Evolutionary conservation across 2,329 filamentous ascomycete genomes (phyloP).

Genomic region (Aspergillus pseudoglaucus): DNA sequence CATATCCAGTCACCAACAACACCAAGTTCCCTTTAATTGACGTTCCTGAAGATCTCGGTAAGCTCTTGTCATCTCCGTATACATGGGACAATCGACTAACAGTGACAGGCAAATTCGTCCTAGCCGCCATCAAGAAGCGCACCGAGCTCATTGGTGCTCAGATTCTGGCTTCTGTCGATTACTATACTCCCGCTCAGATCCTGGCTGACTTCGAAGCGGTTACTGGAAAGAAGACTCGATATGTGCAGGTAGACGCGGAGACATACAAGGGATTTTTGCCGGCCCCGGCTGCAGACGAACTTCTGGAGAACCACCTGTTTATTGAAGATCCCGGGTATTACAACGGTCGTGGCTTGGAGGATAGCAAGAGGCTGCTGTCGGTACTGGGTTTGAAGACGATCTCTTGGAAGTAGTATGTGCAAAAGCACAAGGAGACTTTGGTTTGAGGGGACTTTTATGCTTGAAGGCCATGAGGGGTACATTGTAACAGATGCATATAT

Average conservation of each 20-base stretch:
- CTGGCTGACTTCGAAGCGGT: slow-evolving; percentile 33
- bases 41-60: slow-evolving; percentile 21
- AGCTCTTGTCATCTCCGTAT: neutral
- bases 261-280: slow-evolving; percentile 21
- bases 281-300: slow-evolving; percentile 34
- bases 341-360: neutral
- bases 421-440: slow-evolving; percentile 1
- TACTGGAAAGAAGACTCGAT: slow-evolving; percentile 32
- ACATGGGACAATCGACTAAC: neutral
- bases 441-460: no score
- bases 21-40: slow-evolving; percentile 42
- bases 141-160: slow-evolving; percentile 39
- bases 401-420: slow-evolving; percentile 8
- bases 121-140: slow-evolving; percentile 30
- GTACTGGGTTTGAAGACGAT: neutral
- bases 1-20: slow-evolving; percentile 19
- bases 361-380: neutral
- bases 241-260: slow-evolving; percentile 15
- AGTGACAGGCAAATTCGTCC: slow-evolving; percentile 19
- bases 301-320: slow-evolving; percentile 50
- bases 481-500: no score
- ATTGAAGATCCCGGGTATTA: slow-evolving; percentile 50
- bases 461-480: no score
- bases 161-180: slow-evolving; percentile 39
- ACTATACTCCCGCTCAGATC: slow-evolving; percentile 37